Conservation (phyloP, 805 yeast species). For the Ogataea nonfermentans region DNA sequence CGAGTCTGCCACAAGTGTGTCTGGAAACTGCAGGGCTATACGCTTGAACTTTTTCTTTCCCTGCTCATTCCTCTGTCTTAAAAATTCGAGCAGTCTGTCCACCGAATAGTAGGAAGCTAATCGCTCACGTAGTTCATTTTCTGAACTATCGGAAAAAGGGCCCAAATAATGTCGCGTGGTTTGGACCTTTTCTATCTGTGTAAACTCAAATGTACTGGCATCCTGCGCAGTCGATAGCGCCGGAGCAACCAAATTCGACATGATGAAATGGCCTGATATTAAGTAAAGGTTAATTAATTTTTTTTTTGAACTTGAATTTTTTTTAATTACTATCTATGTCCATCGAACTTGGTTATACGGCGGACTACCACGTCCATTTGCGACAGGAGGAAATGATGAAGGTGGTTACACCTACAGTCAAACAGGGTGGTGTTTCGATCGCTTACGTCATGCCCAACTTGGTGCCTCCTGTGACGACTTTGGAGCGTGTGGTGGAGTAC, state of each 20-base stretch:
- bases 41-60: conserved; percentile 37
- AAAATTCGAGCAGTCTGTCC: conserved; percentile 22
- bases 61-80: conserved; percentile 30
- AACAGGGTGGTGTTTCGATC: conserved; percentile 85
- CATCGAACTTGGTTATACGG: conserved; percentile 65
- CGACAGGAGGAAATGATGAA: conserved; percentile 95
- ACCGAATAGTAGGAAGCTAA: conserved; percentile 56
- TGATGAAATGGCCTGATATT: conserved; percentile 3
- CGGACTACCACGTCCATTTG: conserved; percentile 94
- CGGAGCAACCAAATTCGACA: conserved; percentile 50
- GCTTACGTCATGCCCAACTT: conserved; percentile 97
- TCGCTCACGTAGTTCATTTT: conserved; percentile 28
- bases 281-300: not conserved
- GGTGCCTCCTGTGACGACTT: conserved; percentile 84
- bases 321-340: conserved; percentile 5
- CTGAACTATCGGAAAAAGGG: conserved; percentile 26
- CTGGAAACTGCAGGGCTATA: conserved; percentile 91
- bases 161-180: conserved; percentile 25
- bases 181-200: conserved; percentile 35
- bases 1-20: conserved; percentile 72
- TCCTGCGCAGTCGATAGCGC: conserved; percentile 73
- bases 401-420: conserved; percentile 83
- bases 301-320: not conserved
- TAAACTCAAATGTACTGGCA: conserved; percentile 51
- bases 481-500: conserved; percentile 70